Evolutionary conservation across 2,329 filamentous ascomycete genomes (phyloP).

Genomic region (Parasarocladium wereldwijsianum): DNA sequence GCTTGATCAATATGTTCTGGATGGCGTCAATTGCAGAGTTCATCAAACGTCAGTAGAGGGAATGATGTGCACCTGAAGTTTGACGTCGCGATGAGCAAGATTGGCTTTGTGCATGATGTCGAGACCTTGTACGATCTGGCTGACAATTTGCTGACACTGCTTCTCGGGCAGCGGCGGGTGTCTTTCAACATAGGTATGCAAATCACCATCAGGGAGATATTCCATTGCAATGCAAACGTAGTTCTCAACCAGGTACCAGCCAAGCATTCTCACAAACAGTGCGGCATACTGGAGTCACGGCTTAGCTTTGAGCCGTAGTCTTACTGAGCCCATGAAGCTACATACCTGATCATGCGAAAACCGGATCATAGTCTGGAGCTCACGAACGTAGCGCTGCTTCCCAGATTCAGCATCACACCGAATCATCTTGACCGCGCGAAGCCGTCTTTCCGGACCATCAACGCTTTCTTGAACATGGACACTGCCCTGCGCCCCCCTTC

Average conservation of each 20-base stretch:
- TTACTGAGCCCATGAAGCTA: background rate
- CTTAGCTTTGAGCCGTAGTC: too few relatives aligned
- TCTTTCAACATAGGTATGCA: slow-evolving; percentile 8
- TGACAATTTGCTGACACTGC: slow-evolving; percentile 8
- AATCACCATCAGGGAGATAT: slow-evolving; percentile 10
- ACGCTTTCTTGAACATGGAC: slow-evolving; percentile 8
- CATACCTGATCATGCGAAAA: slow-evolving; percentile 10
- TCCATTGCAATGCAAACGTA: slow-evolving; percentile 12
- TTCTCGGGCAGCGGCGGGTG: slow-evolving; percentile 6
- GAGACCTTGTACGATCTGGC: slow-evolving; percentile 9
- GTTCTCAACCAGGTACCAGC: slow-evolving; percentile 9
- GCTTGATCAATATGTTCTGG: slow-evolving; percentile 11
- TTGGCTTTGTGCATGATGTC: slow-evolving; percentile 10
- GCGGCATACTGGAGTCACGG: slow-evolving; percentile 9
- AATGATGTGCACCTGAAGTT: slow-evolving; percentile 7
- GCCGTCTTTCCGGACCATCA: slow-evolving; percentile 2
- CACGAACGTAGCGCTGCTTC: slow-evolving; percentile 7
- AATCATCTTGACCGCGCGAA: slow-evolving; percentile 10
- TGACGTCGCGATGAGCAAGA: slow-evolving; percentile 11
- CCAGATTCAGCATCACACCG: slow-evolving; percentile 3
- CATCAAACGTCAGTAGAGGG: background rate
- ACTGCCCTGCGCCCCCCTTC: slow-evolving; percentile 7
- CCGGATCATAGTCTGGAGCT: slow-evolving; percentile 11
- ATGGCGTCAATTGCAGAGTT: too few relatives aligned
- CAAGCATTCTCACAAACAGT: slow-evolving; percentile 11